phyloP scores from a whole-genome alignment of 1,284 basidiomycete species.

The Trichosporon ovoides region DNA sequence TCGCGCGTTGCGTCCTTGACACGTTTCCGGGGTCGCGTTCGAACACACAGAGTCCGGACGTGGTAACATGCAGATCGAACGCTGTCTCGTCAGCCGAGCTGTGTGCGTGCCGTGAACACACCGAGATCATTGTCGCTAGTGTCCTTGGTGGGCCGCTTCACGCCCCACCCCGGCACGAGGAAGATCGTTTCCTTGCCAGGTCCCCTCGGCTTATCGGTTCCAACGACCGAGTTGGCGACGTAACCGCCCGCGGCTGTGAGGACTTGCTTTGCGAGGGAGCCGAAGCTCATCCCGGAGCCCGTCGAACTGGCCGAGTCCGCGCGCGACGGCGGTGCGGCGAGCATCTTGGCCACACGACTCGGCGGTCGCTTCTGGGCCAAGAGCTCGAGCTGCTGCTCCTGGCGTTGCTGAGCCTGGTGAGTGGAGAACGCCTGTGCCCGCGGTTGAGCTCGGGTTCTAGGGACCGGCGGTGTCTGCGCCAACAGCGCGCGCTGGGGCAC shows the following conservation, averaged over 20 bases:
- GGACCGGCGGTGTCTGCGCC: neutral
- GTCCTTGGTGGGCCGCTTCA: conserved; percentile 23
- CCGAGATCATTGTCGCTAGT: conserved; percentile 17
- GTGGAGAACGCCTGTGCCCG: conserved; percentile 1
- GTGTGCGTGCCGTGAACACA: conserved; percentile 2
- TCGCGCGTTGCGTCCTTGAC: conserved; percentile 67
- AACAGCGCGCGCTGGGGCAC: neutral
- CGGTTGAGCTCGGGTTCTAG: conserved; percentile 1
- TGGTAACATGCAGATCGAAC: conserved; percentile 16
- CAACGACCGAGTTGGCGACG: neutral
- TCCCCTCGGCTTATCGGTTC: neutral
- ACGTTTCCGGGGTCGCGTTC: conserved; percentile 59
- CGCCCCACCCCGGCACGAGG: conserved; percentile 42
- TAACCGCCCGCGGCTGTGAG: neutral
- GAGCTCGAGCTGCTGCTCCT: neutral
- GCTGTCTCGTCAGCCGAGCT: conserved; percentile 7
- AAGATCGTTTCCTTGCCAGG: conserved; percentile 26
- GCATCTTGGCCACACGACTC: neutral
- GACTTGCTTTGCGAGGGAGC: neutral
- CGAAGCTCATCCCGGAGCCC: neutral
- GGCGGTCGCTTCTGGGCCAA: neutral
- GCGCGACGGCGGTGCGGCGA: neutral
- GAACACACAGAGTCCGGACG: conserved; percentile 52
- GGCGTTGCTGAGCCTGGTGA: neutral
- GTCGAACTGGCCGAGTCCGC: neutral